Conservation (phyloP, 345 rosid genomes). For the Moricandia moricandioides region DNA sequence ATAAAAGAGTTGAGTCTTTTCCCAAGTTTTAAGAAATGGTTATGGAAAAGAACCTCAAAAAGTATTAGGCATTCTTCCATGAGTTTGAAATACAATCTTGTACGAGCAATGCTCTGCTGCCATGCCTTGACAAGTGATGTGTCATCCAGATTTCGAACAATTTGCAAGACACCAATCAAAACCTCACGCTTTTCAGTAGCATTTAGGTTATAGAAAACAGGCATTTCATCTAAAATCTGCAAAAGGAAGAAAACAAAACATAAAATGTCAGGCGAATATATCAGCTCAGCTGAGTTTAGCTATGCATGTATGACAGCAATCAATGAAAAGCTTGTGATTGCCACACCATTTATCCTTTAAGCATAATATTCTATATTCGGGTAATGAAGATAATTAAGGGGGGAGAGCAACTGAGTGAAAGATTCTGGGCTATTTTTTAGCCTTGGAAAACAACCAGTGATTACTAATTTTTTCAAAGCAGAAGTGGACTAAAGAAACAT, state of each 20-base stretch:
- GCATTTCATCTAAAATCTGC: conserved; percentile 99
- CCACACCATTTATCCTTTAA: neutral
- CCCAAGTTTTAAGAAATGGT: conserved; percentile 13
- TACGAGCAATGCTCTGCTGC: conserved; percentile 99
- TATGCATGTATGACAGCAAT: neutral
- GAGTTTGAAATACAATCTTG: conserved; percentile 93
- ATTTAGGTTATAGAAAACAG: conserved; percentile 93
- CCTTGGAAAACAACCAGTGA: conserved; percentile 9
- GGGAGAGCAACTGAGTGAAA: conserved; percentile 8
- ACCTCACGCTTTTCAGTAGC: conserved; percentile 97
- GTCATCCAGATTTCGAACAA: conserved; percentile 93
- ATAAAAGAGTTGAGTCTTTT: conserved; percentile 1
- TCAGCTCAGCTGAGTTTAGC: neutral
- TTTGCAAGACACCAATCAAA: conserved; percentile 82
- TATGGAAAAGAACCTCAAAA: conserved; percentile 69
- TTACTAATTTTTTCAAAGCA: neutral
- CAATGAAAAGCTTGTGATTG: conserved; percentile 6
- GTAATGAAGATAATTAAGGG: conserved; percentile 8
- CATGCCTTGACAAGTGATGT: conserved; percentile 86
- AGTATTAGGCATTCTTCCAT: conserved; percentile 94
- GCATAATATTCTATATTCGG: conserved; percentile 4
- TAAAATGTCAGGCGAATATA: conserved; percentile 14
- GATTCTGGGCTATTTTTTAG: neutral
- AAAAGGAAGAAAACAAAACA: conserved; percentile 31
- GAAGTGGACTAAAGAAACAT: neutral